Evolutionary conservation across 176 grass and related monocot species (phyloP).

Genomic region (Aegilops umbellulata): DNA sequence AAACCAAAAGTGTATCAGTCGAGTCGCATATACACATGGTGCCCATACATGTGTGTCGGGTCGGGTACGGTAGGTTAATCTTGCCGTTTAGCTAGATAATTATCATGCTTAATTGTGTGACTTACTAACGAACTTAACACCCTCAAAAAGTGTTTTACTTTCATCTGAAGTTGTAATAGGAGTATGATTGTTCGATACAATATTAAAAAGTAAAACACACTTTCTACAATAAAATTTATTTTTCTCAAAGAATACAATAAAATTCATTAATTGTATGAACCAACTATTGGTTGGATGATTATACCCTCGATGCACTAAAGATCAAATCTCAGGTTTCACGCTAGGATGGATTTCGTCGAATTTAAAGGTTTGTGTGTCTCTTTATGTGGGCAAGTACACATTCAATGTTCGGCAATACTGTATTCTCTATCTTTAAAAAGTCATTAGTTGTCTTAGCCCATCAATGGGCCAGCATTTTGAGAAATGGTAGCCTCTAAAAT

Average conservation of each 20-base stretch:
- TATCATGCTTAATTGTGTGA: neutral
- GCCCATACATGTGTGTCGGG: neutral
- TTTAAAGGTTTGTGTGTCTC: too few species aligned
- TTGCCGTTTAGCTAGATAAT: neutral
- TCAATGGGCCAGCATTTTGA: neutral
- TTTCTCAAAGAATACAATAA: too few species aligned
- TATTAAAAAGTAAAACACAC: neutral
- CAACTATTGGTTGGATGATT: too few species aligned
- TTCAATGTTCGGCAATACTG: too few species aligned
- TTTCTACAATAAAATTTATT: too few species aligned
- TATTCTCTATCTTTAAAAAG: too few species aligned
- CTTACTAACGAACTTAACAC: neutral
- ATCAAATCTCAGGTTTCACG: too few species aligned
- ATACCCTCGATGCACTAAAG: too few species aligned
- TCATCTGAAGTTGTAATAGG: too few species aligned
- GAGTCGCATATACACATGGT: neutral
- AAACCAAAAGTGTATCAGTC: neutral
- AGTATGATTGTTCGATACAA: neutral
- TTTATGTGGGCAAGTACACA: too few species aligned
- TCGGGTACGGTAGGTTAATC: neutral
- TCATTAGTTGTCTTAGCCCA: neutral
- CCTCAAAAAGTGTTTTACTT: too few species aligned
- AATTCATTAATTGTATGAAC: neutral
- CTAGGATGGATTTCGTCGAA: too few species aligned
- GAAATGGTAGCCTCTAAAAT: neutral